Conservation (phyloP, 2,329 filamentous ascomycete species). For the Colletotrichum sp. region DNA sequence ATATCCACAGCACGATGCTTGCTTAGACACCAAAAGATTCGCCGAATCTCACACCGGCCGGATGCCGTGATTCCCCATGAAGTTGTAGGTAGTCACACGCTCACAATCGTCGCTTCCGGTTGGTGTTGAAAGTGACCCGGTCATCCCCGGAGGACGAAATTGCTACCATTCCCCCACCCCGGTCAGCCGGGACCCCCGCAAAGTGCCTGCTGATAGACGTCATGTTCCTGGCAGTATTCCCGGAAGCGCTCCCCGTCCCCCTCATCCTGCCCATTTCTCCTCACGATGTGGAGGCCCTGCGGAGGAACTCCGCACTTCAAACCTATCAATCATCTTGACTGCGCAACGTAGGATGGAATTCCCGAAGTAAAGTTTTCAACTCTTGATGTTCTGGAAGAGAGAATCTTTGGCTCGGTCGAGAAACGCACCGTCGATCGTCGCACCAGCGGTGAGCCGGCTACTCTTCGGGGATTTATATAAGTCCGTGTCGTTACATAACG, state of each 20-base stretch:
- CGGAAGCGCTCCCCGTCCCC: background rate
- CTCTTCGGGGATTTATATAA: background rate
- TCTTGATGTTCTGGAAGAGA: background rate
- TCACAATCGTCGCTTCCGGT: background rate
- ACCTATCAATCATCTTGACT: background rate
- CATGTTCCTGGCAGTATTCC: background rate
- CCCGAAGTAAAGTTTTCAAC: background rate
- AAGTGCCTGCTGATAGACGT: background rate
- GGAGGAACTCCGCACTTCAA: background rate
- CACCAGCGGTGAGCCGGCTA: background rate
- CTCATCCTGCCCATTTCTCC: background rate
- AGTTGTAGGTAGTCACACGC: background rate
- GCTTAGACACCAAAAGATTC: background rate
- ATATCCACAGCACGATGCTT: background rate
- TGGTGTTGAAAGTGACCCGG: background rate
- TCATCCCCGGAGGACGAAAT: background rate
- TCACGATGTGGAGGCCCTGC: background rate
- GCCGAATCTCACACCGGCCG: background rate
- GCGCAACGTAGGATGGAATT: background rate
- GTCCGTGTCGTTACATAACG: background rate
- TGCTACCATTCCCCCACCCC: background rate
- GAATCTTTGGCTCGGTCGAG: background rate
- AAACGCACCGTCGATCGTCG: background rate
- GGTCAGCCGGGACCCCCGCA: background rate
- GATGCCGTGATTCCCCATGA: background rate